These are phyloP conservation scores for Klebsormidium nitens DNA, from an alignment of 139 green algal genomes.

Conservation along the genomic window DNA sequence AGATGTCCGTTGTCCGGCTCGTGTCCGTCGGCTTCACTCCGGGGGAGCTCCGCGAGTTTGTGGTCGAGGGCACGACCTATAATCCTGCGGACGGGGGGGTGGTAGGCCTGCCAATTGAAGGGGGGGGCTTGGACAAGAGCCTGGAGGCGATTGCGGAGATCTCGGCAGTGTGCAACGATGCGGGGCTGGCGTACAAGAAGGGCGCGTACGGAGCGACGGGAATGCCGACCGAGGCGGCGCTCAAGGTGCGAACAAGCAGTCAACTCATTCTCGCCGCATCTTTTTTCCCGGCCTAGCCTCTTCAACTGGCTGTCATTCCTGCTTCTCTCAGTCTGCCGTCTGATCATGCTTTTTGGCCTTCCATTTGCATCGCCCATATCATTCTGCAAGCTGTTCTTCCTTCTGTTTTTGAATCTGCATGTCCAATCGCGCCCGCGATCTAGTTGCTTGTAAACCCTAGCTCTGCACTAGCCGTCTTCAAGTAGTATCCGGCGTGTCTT, in stretches of 20 bases:
- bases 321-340: too few relatives aligned
- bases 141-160: conserved; percentile 65
- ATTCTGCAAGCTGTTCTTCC: too few relatives aligned
- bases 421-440: too few relatives aligned
- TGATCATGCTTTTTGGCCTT: too few relatives aligned
- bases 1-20: conserved; percentile 71
- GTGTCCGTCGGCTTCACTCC: conserved; percentile 37
- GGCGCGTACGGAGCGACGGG: conserved; percentile 67
- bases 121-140: conserved; percentile 14
- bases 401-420: too few relatives aligned
- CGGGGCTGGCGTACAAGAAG: conserved; percentile 57
- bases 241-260: conserved; percentile 55
- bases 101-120: conserved; percentile 42
- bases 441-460: too few relatives aligned
- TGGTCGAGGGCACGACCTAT: conserved; percentile 81
- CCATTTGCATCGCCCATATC: too few relatives aligned
- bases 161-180: conserved; percentile 86
- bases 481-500: too few relatives aligned
- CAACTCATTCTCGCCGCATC: too few relatives aligned
- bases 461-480: too few relatives aligned
- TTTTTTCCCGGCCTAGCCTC: too few relatives aligned
- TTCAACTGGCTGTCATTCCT: too few relatives aligned
- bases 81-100: conserved; percentile 80
- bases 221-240: conserved; percentile 87
- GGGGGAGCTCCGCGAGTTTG: neutral